Evolutionary conservation across 139 green algal genomes (phyloP), one percentile per base, ranked within the genome.

Genomic region (Chlorella sp.): DNA sequence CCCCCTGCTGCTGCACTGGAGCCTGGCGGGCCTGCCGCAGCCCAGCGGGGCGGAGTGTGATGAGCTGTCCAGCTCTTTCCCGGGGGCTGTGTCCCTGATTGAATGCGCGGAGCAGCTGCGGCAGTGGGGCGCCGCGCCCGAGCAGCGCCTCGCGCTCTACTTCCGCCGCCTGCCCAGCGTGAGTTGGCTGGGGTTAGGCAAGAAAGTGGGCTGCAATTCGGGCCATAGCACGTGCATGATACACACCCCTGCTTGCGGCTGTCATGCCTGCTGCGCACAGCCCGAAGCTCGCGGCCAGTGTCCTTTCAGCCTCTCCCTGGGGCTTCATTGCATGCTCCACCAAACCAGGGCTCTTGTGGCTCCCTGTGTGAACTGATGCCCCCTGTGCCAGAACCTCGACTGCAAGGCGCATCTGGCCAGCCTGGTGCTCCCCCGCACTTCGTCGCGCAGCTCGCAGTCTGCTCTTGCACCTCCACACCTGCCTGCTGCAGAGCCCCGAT

Each of bases 51-150:
- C 60, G 0, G 84, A 78, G 34, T 72, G 86, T 34, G 38, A 80
- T 38, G 43, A 34, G 43, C 67, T 89, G 32, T 34, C 70, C 7
- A 67, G 69, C 41, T 76, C 64, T 14, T 84, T 89, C 44, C 80
- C 72, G 17, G 30, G 13, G 16, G 73, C 43, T 3, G 86, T 89
- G 40, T 89, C 78, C 26, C 81, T 89, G 20, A 86, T 89, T 36
- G 86, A 89, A 81, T 89, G 86, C 74, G 73, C 86, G 60, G 81
- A 89, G 73, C 67, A 73, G 26, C 62, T 89, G 58, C 40, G 78
- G 43, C 51, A 84, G 77, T 85, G 81, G 81, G 81, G 69, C 44
- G 81, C 81, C 1, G 81, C 81, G 9, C 81, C 81, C 8, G 81
- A 85, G 69, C 56, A 85, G 69, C 68, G 81, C 43, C 81, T 85